A percentile compares a stretch with the other conserved stretches of the same genome.
Conservation (phyloP, 1,284 basidiomycete species). For the Entoloma clypeatum region DNA sequence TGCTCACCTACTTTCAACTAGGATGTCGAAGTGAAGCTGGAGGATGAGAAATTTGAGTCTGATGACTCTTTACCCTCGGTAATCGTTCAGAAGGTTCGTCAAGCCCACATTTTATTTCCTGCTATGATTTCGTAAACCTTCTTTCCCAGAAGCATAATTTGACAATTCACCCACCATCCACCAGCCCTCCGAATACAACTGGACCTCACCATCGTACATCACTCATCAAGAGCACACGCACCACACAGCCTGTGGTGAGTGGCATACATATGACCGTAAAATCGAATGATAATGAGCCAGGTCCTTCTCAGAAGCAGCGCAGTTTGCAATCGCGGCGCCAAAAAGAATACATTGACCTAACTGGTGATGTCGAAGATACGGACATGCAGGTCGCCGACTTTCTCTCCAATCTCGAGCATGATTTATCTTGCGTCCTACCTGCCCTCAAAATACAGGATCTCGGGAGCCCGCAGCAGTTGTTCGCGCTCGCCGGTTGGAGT, state of each 20-base stretch:
- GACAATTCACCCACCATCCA: too few relatives aligned
- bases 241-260: too few relatives aligned
- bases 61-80: not conserved
- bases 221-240: too few relatives aligned
- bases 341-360: too few relatives aligned
- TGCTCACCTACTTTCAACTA: not conserved
- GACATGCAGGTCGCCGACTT: not conserved
- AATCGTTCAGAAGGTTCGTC: not conserved
- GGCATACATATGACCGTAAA: too few relatives aligned
- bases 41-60: not conserved
- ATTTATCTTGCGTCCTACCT: constrained; percentile 1
- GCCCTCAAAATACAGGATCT: constrained; percentile 4
- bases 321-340: too few relatives aligned
- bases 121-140: too few relatives aligned
- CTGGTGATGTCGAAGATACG: constrained; percentile 1
- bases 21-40: not conserved
- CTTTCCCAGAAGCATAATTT: too few relatives aligned
- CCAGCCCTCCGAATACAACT: too few relatives aligned
- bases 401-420: not conserved
- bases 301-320: too few relatives aligned
- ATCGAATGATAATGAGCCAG: too few relatives aligned
- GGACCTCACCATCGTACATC: too few relatives aligned
- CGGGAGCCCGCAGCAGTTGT: constrained; percentile 3
- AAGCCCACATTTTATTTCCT: not conserved
- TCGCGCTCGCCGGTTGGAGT: constrained; percentile 3